Percentiles rank a stretch among this genome's conserved stretches.
These are phyloP conservation scores for Apiospora hydei DNA, from an alignment of 2,329 filamentous ascomycete genomes.

Conservation along the genomic window DNA sequence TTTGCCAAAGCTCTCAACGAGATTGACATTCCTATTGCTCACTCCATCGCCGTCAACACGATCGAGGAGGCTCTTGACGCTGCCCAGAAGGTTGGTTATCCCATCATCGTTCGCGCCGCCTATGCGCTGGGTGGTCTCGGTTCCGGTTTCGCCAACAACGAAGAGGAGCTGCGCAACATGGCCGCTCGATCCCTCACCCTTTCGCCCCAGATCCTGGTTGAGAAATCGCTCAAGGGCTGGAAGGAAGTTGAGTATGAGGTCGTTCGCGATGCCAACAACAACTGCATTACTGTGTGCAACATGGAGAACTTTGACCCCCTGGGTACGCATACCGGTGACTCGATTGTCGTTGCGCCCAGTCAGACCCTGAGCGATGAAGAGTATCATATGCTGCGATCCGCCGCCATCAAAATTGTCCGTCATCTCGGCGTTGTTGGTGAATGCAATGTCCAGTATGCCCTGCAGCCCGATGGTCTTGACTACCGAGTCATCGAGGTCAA, in stretches of 20 bases:
- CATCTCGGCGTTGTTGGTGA: slow-evolving; percentile 97
- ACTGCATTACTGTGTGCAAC: slow-evolving; percentile 99
- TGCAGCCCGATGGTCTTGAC: slow-evolving; percentile 95
- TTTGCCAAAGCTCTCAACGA: slow-evolving; percentile 96
- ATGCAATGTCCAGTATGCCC: slow-evolving; percentile 97
- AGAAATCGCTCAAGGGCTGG: slow-evolving; percentile 99
- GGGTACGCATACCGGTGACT: slow-evolving; percentile 97
- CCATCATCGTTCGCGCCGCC: slow-evolving; percentile 96
- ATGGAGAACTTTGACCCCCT: slow-evolving; percentile 99
- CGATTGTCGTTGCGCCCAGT: slow-evolving; percentile 95
- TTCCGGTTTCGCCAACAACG: slow-evolving; percentile 93
- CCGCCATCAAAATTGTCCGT: slow-evolving; percentile 97
- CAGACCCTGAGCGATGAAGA: slow-evolving; percentile 98
- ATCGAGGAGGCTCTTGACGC: slow-evolving; percentile 92
- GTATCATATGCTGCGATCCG: slow-evolving; percentile 98
- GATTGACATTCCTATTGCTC: slow-evolving; percentile 96
- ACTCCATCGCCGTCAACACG: slow-evolving; percentile 91
- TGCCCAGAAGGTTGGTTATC: slow-evolving; percentile 87
- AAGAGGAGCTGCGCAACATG: slow-evolving; percentile 92
- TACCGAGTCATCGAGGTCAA: slow-evolving; percentile 99
- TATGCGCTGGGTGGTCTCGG: slow-evolving; percentile 96
- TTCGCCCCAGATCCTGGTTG: slow-evolving; percentile 94
- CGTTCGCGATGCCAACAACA: slow-evolving; percentile 94
- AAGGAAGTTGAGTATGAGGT: slow-evolving; percentile 99
- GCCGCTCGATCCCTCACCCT: slow-evolving; percentile 91